Evolutionary conservation across 2,329 filamentous ascomycete genomes (phyloP), one percentile per base, ranked within the genome.

Genomic region (Fusarium chlamydosporum): DNA sequence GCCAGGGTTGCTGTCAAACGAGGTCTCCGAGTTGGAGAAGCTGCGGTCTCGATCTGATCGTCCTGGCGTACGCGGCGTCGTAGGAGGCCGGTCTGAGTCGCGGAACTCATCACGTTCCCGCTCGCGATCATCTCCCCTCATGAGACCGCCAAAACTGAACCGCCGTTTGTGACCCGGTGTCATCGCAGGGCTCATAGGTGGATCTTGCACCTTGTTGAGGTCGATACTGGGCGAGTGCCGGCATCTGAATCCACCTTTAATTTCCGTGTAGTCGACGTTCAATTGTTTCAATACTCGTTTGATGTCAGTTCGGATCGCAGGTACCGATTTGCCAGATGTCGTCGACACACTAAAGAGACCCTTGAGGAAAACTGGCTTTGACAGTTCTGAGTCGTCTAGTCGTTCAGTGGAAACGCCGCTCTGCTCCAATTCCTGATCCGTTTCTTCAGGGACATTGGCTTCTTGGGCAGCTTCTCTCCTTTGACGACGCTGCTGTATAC

Each of bases 261-360:
- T 97, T 79, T 98, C 95, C 5, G 86, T 89, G 76, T 92, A 97
- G 13, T 96, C 92, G n/a, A 98, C 93, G 16, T 92, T 92, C 16
- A 98, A 87, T 77, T 95, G 91, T 71, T 90, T 91, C 53, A 99
- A 82, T 4, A 98, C 96, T 50, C 95, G 88, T 76, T 96, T 96
- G 72, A 99, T 92, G 76, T 99, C 96, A 8, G 89, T 84, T 38
- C 95, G 89, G 67, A 99, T 99, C 61, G 93, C 89, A 2, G 89
- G 84, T 12, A 98, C 88, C 1, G 95, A 93, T 76, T 96, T 97
- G 76, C 91, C 96, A 60, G 94, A 97, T 8, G 96, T 99, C 0
- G 96, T 99, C 6, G 93, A 96, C 55, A 98, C 96, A 74, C 95
- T 98, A 82, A 99, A 98, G 18, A 99, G 85, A 6, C 96, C 96